Percentiles rank a stretch among this genome's conserved stretches.
phyloP scores from a whole-genome alignment of 495 filamentous ascomycete genomes.

The Penicillium paxilli region DNA sequence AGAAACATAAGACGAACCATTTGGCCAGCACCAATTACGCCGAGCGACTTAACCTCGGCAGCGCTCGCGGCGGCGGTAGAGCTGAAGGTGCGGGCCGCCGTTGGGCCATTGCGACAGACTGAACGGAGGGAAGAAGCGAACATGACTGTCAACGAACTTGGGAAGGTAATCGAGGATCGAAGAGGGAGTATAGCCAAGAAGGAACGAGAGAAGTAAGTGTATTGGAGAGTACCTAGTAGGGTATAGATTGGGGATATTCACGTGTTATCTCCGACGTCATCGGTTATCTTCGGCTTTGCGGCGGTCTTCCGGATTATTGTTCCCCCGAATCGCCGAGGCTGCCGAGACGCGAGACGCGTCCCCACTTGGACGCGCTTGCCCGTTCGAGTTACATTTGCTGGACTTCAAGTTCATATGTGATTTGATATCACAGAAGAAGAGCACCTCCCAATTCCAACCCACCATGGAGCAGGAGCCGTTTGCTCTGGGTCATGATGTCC shows the following conservation, averaged over 20 bases:
- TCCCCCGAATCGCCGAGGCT: constrained; percentile 30
- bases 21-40: constrained; percentile 93
- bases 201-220: constrained; percentile 4
- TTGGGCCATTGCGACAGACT: constrained; percentile 29
- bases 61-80: constrained; percentile 48
- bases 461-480: constrained; percentile 45
- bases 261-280: constrained; percentile 38
- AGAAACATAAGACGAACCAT: constrained; percentile 63
- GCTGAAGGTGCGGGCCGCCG: constrained; percentile 44
- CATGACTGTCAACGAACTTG: constrained; percentile 25
- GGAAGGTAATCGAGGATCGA: neutral
- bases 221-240: no score
- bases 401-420: neutral
- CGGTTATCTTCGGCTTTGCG: constrained; percentile 45
- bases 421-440: neutral
- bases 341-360: constrained; percentile 10
- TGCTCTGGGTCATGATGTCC: constrained; percentile 38
- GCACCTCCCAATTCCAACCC: constrained; percentile 11
- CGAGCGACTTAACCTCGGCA: constrained; percentile 81
- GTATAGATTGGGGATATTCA: no score
- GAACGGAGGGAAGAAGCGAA: constrained; percentile 34
- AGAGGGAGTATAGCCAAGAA: no score
- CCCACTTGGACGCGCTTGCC: constrained; percentile 31
- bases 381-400: constrained; percentile 29
- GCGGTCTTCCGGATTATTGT: constrained; percentile 25